phyloP scores from a whole-genome alignment of 441 rosid genomes.

The Euphorbia schlechtendalii region DNA sequence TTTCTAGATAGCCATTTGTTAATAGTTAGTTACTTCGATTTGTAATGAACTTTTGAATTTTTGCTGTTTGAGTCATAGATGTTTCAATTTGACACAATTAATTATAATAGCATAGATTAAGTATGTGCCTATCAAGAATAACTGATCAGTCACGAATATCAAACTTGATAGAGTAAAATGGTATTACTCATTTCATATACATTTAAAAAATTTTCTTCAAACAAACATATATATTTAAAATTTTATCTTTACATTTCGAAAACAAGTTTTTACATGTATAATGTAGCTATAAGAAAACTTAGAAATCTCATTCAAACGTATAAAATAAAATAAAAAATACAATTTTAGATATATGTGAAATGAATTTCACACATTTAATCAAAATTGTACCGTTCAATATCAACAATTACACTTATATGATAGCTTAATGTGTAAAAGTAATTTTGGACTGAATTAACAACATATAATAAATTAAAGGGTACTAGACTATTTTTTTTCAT shows the following conservation, averaged over 20 bases:
- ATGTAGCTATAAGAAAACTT: too few relatives aligned
- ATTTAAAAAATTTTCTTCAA: too few relatives aligned
- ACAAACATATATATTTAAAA: too few relatives aligned
- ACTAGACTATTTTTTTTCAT: neutral
- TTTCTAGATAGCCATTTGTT: neutral
- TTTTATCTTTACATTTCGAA: too few relatives aligned
- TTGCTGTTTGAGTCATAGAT: neutral
- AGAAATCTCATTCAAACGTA: too few relatives aligned
- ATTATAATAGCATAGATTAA: neutral
- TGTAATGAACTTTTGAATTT: neutral
- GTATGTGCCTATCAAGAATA: neutral
- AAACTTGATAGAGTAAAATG: too few relatives aligned
- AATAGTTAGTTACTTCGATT: constrained; percentile 12
- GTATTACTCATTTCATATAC: too few relatives aligned
- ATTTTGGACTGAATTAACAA: neutral
- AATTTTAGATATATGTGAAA: too few relatives aligned
- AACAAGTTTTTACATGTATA: too few relatives aligned
- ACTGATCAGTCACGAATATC: neutral
- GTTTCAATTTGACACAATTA: neutral
- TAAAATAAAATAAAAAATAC: too few relatives aligned
- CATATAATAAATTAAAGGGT: neutral
- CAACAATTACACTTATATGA: neutral
- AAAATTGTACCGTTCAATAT: neutral
- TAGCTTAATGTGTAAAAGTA: neutral
- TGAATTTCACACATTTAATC: too few relatives aligned